Percentiles rank a stretch among this genome's conserved stretches.
phyloP scores from a whole-genome alignment of 176 grass and related monocot genomes.

The Carex cristatella region DNA sequence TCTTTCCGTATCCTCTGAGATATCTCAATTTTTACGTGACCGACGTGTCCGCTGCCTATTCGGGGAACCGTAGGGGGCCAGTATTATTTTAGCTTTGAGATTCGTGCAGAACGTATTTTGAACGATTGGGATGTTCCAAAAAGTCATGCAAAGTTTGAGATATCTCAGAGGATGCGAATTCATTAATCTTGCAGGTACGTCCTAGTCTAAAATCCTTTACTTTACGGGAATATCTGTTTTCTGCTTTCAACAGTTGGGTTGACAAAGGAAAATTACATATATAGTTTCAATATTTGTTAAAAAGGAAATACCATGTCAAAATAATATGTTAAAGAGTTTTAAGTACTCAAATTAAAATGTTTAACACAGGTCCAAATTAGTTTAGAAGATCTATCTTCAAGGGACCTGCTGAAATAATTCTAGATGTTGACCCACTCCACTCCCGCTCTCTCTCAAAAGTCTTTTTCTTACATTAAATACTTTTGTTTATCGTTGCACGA shows the following conservation, averaged over 20 bases:
- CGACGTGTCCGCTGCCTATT: too few relatives aligned
- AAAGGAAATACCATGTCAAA: too few relatives aligned
- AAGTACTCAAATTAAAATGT: neutral
- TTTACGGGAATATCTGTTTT: neutral
- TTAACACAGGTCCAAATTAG: neutral
- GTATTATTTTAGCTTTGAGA: too few relatives aligned
- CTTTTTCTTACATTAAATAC: neutral
- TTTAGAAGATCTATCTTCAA: neutral
- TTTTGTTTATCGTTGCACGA: neutral
- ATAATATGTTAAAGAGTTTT: neutral
- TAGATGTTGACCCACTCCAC: neutral
- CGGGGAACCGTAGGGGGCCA: too few relatives aligned
- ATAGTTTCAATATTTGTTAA: too few relatives aligned
- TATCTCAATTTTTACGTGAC: too few relatives aligned
- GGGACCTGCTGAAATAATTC: neutral
- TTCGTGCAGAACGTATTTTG: too few relatives aligned
- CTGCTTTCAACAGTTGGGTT: neutral
- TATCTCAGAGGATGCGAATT: too few relatives aligned
- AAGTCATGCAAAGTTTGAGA: too few relatives aligned
- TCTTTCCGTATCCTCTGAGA: too few relatives aligned
- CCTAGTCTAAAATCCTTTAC: neutral
- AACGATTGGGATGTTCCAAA: too few relatives aligned
- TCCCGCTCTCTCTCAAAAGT: neutral
- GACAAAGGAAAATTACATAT: neutral
- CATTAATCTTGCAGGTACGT: neutral